Evolutionary conservation across 345 rosid species (phyloP), one percentile per base, ranked within the genome.

Genomic region (Pugionium dolabratum): DNA sequence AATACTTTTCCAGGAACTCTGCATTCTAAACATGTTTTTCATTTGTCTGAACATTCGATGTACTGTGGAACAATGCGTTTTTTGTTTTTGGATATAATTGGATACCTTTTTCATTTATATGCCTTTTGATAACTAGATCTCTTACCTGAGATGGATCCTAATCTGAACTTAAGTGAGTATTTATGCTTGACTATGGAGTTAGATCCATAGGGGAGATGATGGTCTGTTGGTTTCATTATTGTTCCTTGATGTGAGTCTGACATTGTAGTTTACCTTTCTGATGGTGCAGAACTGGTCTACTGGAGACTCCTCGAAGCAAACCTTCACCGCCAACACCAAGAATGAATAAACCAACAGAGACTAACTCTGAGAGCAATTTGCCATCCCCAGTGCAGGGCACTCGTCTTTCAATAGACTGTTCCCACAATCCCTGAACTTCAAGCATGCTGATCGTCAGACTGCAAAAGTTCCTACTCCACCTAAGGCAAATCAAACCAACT

Each of bases 261-360:
- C 63, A 62, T 75, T 83, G 61, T 82, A 5, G 44, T 37, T 54
- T 6, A 33, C 40, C 36, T 64, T 52, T 71, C 78, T 74, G 92
- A 30, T 54, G 3, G 2, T 55, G 58, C 9, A 91, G 98, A 83
- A 80, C 98, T 68, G 77, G 84, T 62, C 76, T 84, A 65, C 79
- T 80, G 75, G 98, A 91, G 76, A 84, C 76, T 64, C 98, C 81
- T 91, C 92, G 87, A 53, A 76, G 75, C 80, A 91, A 87, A 75
- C 71, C 81, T 30, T 75, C 91, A 1, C 89, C 85, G 1, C 86
- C 90, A 33, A 69, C 90, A 69, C 84, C 96, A 3, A 84, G 83
- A 79, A 68, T 82, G 34, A 83, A 77, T 67, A 84, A 79, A 71
- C 9, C 81, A 47, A 86, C 85, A 42, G 80, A 66, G 56, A 45